A percentile compares a stretch with the other conserved stretches of the same genome.
phyloP scores from a whole-genome alignment of 2,329 filamentous ascomycete species.

The Akanthomyces dipterigenus region DNA sequence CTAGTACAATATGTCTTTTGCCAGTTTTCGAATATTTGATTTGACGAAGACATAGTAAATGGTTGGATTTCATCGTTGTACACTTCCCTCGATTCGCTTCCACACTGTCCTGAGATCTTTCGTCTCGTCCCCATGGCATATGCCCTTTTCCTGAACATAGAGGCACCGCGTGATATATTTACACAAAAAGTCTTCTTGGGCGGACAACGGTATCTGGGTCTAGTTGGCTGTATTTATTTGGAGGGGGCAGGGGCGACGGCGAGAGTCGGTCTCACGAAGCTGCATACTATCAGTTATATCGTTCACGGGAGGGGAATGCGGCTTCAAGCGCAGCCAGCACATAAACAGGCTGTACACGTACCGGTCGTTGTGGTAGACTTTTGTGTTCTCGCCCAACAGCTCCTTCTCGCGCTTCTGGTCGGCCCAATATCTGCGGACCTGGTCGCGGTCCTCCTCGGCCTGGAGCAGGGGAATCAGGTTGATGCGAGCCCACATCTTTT shows the following conservation, averaged over 20 bases:
- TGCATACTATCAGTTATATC: slow-evolving; percentile 25
- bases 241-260: slow-evolving; percentile 61
- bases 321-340: neutral
- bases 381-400: slow-evolving; percentile 74
- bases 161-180: slow-evolving; percentile 12
- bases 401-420: slow-evolving; percentile 88
- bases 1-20: neutral
- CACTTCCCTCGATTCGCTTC: neutral
- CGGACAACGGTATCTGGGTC: neutral
- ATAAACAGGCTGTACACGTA: slow-evolving; percentile 37
- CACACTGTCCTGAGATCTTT: neutral
- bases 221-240: slow-evolving; percentile 38
- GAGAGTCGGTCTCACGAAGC: slow-evolving; percentile 77
- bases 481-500: slow-evolving; percentile 98
- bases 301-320: neutral
- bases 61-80: slow-evolving; percentile 3
- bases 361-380: slow-evolving; percentile 85
- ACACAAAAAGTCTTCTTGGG: slow-evolving; percentile 9
- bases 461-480: slow-evolving; percentile 89
- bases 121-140: neutral
- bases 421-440: slow-evolving; percentile 78
- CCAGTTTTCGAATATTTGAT: neutral
- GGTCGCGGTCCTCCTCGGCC: slow-evolving; percentile 93
- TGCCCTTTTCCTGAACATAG: neutral
- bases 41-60: slow-evolving; percentile 1